Evolutionary conservation across 2,329 filamentous ascomycete species (phyloP).

Genomic region (Metarhizium brunneum): DNA sequence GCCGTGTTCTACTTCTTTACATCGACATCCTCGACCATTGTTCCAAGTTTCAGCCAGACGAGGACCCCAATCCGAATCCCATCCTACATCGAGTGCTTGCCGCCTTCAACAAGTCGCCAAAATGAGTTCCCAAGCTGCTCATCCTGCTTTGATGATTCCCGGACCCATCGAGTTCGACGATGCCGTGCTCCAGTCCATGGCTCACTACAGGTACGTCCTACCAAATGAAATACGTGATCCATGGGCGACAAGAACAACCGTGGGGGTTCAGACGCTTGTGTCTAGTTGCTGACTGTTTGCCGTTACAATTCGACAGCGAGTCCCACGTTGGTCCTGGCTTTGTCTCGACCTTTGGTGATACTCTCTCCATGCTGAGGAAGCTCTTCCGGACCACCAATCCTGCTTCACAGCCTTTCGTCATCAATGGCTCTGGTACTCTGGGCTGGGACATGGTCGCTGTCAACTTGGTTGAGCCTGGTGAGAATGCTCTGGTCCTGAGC

Average conservation of each 20-base stretch:
- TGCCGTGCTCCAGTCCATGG: conserved; percentile 90
- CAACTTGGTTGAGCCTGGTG: conserved; percentile 82
- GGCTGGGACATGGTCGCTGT: conserved; percentile 96
- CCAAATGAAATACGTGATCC: not conserved
- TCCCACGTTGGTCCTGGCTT: conserved; percentile 88
- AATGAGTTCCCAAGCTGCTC: conserved; percentile 54
- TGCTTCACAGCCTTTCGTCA: conserved; percentile 78
- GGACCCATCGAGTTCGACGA: conserved; percentile 98
- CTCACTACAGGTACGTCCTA: conserved; percentile 68
- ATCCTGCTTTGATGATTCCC: conserved; percentile 80
- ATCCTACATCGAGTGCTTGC: not conserved
- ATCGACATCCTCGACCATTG: conserved; percentile 1
- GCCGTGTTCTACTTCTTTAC: conserved; percentile 5
- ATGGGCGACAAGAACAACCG: not conserved
- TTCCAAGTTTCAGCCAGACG: not conserved
- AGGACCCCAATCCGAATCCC: not conserved
- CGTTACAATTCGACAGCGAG: conserved; percentile 49
- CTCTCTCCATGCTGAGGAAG: conserved; percentile 76
- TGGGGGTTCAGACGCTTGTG: not conserved
- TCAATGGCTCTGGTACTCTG: conserved; percentile 89
- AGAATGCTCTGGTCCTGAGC: conserved; percentile 86
- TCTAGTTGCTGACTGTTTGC: not conserved
- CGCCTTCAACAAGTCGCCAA: conserved; percentile 15
- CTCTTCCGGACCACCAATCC: conserved; percentile 87
- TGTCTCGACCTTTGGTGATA: conserved; percentile 84